Evolutionary conservation across 306 rosid species (phyloP).

Genomic region (Carpinus viminea): DNA sequence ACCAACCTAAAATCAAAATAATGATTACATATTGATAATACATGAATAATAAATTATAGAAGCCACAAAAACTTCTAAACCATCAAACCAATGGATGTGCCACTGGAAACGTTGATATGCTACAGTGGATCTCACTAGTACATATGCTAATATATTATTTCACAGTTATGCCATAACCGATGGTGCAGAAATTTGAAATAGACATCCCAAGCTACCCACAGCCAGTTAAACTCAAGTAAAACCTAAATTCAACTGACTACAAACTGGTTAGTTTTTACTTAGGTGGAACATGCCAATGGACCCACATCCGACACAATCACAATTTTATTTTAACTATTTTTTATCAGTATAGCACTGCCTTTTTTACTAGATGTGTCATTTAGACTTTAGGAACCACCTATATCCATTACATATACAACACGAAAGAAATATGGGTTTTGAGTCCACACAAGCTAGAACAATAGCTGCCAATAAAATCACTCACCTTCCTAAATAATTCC

Average conservation of each 20-base stretch:
- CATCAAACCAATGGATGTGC: constrained; percentile 5
- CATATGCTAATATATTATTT: constrained; percentile 23
- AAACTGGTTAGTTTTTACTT: constrained; percentile 16
- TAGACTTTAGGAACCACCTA: constrained; percentile 7
- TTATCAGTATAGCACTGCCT: background rate
- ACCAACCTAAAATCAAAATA: constrained; percentile 67
- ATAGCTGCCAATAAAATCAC: constrained; percentile 32
- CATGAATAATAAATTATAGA: constrained; percentile 10
- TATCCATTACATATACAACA: constrained; percentile 19
- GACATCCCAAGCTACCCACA: constrained; percentile 23
- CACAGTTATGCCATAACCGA: constrained; percentile 22
- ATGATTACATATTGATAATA: constrained; percentile 28
- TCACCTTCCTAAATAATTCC: constrained; percentile 96
- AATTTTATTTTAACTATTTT: background rate
- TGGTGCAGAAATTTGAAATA: constrained; percentile 5
- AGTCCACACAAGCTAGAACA: constrained; percentile 27
- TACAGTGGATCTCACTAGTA: background rate
- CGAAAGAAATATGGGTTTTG: background rate
- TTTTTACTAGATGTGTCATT: background rate
- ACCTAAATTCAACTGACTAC: constrained; percentile 1
- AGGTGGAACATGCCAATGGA: constrained; percentile 25
- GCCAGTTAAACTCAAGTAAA: background rate
- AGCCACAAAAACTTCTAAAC: background rate
- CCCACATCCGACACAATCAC: background rate
- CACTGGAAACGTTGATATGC: background rate